Evolutionary conservation across 495 filamentous ascomycete genomes (phyloP), one percentile per base, ranked within the genome.

Genomic region (Monascus purpureus): DNA sequence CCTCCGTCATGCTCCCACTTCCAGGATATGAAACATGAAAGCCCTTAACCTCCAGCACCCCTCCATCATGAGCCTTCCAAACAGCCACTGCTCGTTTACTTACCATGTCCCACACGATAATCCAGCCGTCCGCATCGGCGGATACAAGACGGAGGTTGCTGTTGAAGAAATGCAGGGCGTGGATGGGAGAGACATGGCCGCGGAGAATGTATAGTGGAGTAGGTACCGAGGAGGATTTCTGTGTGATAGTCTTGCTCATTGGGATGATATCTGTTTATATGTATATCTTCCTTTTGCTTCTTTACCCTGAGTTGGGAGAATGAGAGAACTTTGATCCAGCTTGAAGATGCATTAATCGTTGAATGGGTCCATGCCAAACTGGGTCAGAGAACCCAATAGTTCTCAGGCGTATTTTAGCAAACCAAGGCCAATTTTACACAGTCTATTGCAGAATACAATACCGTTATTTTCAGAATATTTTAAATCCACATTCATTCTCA

Each of bases 121-220:
- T 61, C 70, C 81, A 95, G 41, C 90, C 90, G 31, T 93, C 80
- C 3, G 83, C 80, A 54, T 97, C 90, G 12, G 77, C 90, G 4
- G 85, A 87, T 17, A 88, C 46, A 1, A 97, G 75, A 7, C 82
- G 76, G 29, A 72, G 63, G 42, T 93, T 93, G 31, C 56, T 44
- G 28, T 68, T 69, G 39, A 81, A 68, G 50, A 97, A 82, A 33
- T 70, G 53, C 16, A 90, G 57, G 11, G 73, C 70, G 49, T 97
- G 87, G 32, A 96, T 79, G 33, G 82, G 76, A 2, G 81, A 59
- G 17, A 69, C 65, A 57, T 97, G 90, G 32, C 90, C 90, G 42
- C 90, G 80, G 19, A 97, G 70, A 29, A 96, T 74, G 47, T 90
- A 88, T 31, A 70, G 66, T 29, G 87, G 87, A 41, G 82, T 80